phyloP scores from a whole-genome alignment of 148 eudicot species.

The Camellia granthamiana region DNA sequence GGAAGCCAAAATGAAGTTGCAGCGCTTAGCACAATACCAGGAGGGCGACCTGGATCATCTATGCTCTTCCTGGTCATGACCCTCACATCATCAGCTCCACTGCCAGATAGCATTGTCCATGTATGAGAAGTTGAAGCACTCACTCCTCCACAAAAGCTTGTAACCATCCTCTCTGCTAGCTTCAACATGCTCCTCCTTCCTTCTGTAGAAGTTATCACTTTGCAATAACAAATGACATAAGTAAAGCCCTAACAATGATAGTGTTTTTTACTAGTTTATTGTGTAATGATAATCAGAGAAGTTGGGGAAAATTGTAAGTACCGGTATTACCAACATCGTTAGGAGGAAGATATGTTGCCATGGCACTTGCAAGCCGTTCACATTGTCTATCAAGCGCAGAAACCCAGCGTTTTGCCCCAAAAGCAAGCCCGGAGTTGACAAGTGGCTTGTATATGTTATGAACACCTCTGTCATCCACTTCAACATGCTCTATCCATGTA shows the following conservation, averaged over 20 bases:
- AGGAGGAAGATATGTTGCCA: slow-evolving; percentile 29
- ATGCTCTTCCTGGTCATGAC: slow-evolving; percentile 42
- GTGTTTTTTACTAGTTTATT: not conserved
- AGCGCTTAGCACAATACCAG: slow-evolving; percentile 44
- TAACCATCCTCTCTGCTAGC: slow-evolving; percentile 5
- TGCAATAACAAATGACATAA: not conserved
- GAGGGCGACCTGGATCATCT: slow-evolving; percentile 43
- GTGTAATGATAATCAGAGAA: not conserved
- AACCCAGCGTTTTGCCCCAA: slow-evolving; percentile 54
- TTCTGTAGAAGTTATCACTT: slow-evolving; percentile 29
- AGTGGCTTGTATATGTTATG: slow-evolving; percentile 35
- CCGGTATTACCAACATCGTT: slow-evolving; percentile 20
- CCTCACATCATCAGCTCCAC: slow-evolving; percentile 37
- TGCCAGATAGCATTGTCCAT: slow-evolving; percentile 42
- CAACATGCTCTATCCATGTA: slow-evolving; percentile 67
- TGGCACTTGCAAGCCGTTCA: slow-evolving; percentile 42
- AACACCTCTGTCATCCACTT: slow-evolving; percentile 35
- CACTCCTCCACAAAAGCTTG: slow-evolving; percentile 7
- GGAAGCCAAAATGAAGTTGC: slow-evolving; percentile 57
- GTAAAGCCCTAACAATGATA: not conserved
- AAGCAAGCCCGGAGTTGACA: slow-evolving; percentile 38
- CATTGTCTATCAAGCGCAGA: slow-evolving; percentile 37
- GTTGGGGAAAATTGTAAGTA: not conserved
- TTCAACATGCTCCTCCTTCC: slow-evolving; percentile 26
- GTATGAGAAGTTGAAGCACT: slow-evolving; percentile 9